Evolutionary conservation across 2,329 filamentous ascomycete species (phyloP).

Genomic region (Claviceps monticola): DNA sequence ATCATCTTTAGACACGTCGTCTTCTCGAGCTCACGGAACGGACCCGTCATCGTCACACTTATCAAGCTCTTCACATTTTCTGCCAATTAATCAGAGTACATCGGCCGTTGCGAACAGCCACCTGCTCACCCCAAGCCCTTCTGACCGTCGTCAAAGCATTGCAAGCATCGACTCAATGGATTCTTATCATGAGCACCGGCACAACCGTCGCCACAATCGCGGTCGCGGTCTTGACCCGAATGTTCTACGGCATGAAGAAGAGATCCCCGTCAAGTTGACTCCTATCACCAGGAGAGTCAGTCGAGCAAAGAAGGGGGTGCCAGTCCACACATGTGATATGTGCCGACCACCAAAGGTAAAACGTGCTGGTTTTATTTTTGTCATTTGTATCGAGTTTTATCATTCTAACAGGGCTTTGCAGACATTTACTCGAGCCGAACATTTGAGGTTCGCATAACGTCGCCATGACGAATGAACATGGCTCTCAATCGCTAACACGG

Average conservation of each 20-base stretch:
- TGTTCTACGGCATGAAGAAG: constrained; percentile 16
- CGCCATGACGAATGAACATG: constrained; percentile 4
- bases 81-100: constrained; percentile 10
- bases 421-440: constrained; percentile 50
- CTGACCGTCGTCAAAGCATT: constrained; percentile 28
- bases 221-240: constrained; percentile 18
- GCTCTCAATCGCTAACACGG: constrained; percentile 12
- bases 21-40: constrained; percentile 21
- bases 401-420: constrained; percentile 13
- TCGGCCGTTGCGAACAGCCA: constrained; percentile 15
- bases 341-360: constrained; percentile 38
- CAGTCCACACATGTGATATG: constrained; percentile 39
- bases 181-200: constrained; percentile 15
- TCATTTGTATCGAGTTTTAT: background rate
- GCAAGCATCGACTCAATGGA: constrained; percentile 38
- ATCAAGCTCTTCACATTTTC: constrained; percentile 12
- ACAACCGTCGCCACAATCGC: constrained; percentile 10
- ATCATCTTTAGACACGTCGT: constrained; percentile 15
- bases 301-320: constrained; percentile 45
- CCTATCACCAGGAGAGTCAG: constrained; percentile 43
- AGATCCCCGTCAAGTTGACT: constrained; percentile 35
- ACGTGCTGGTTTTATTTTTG: constrained; percentile 2
- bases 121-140: constrained; percentile 10
- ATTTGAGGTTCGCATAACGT: constrained; percentile 35
- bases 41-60: constrained; percentile 15